A percentile compares a stretch with the other conserved stretches of the same genome.
phyloP scores from a whole-genome alignment of 2,329 filamentous ascomycete species.

The Stagonosporopsis rhizophila region DNA sequence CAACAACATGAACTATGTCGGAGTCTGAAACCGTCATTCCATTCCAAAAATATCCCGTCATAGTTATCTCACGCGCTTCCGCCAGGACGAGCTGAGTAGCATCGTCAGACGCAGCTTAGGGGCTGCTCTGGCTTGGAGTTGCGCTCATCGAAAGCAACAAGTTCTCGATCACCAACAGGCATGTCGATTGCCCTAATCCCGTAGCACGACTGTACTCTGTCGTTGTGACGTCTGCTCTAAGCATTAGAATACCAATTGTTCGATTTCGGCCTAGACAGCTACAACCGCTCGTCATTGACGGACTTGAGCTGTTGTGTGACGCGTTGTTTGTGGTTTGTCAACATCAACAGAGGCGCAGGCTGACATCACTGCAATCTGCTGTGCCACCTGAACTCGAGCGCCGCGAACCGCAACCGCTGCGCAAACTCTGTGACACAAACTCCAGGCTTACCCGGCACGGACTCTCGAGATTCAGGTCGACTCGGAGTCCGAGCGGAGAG shows the following conservation, averaged over 20 bases:
- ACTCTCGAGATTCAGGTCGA: conserved; percentile 4
- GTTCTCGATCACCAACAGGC: conserved; percentile 4
- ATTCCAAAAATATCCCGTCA: neutral
- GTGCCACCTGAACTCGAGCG: neutral
- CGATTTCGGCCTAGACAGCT: neutral
- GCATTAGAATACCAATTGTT: neutral
- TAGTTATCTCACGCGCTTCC: neutral
- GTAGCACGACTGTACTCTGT: neutral
- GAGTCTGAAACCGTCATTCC: neutral
- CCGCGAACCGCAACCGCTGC: neutral
- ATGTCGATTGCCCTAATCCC: conserved; percentile 5
- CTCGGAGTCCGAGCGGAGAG: conserved; percentile 8
- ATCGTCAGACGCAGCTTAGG: neutral
- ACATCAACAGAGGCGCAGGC: conserved; percentile 12
- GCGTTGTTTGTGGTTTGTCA: conserved; percentile 15
- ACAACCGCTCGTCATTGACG: neutral
- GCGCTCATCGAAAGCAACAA: conserved; percentile 5
- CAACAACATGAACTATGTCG: conserved; percentile 6
- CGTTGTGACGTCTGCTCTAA: conserved; percentile 1
- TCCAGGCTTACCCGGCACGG: neutral
- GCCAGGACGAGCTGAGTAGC: neutral
- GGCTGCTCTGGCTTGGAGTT: neutral
- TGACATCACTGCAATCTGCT: conserved; percentile 8
- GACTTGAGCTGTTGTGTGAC: conserved; percentile 7
- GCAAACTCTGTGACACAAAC: conserved; percentile 6